These are phyloP conservation scores for Meyerozyma smithsonii DNA, from an alignment of 1,139 yeast species.

Conservation along the genomic window DNA sequence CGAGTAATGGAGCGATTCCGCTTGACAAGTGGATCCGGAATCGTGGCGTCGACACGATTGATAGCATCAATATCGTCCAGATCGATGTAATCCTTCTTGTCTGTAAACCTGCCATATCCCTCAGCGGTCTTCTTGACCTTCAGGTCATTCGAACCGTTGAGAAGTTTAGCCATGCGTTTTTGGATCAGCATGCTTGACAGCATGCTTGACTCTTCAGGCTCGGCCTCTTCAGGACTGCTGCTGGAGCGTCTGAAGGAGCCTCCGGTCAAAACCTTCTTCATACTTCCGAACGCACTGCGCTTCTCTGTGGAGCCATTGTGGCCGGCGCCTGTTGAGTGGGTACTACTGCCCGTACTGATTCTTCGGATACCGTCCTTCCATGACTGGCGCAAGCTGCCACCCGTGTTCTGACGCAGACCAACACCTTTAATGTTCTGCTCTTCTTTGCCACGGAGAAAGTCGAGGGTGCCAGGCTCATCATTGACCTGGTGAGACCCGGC, in stretches of 20 bases:
- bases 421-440: constrained; percentile 15
- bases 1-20: background rate
- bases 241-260: constrained; percentile 13
- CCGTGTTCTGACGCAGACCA: constrained; percentile 30
- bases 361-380: constrained; percentile 33
- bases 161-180: constrained; percentile 58
- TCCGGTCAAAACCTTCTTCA: constrained; percentile 41
- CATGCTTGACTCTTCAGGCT: constrained; percentile 22
- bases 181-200: constrained; percentile 54
- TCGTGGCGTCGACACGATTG: constrained; percentile 15
- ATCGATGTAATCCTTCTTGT: constrained; percentile 19
- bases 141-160: constrained; percentile 43
- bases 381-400: constrained; percentile 41
- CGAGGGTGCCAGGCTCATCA: constrained; percentile 31
- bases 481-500: constrained; percentile 14
- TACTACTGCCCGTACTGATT: constrained; percentile 36
- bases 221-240: constrained; percentile 9
- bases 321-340: constrained; percentile 23
- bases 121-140: constrained; percentile 56
- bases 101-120: constrained; percentile 75
- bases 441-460: constrained; percentile 54
- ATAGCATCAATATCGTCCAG: constrained; percentile 39
- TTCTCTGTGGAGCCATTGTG: constrained; percentile 19
- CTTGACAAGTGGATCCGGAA: background rate
- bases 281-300: constrained; percentile 27